Evolutionary conservation across 2,329 filamentous ascomycete species (phyloP), one percentile per base, ranked within the genome.

Genomic region (Harringtonia aguacate): DNA sequence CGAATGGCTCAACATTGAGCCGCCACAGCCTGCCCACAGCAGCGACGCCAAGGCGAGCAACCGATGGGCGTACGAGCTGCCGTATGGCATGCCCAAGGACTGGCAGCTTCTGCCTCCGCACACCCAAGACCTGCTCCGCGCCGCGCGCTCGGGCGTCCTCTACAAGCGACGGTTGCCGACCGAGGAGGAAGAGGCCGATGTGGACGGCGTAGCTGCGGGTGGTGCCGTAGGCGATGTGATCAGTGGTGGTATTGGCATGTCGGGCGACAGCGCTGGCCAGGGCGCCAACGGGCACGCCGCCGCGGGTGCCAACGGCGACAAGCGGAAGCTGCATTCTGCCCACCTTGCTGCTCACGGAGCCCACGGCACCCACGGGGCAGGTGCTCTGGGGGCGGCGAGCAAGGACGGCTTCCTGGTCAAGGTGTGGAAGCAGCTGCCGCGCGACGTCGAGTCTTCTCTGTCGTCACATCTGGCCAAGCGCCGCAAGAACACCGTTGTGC

Each of bases 31-130:
- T 31, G 69, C 77, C 49, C 83, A 89, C 53, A 77, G 72, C 24
- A 69, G 66, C 28, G 48, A 49, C 4, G 7, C 33, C 30, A 70
- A 79, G 49, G 73, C 73, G 52, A 77, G 79, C 55, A 77, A 84
- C 58, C 69, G 77, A 42, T 90, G 84, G 76, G 81, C 79, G n/a
- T 58, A 70, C 39, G 89, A 95, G 57, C 73, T 87, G 17, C 81
- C 86, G 4, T 70, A 76, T 50, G 77, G 77, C 36, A 90, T 95
- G 86, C 90, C 90, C 33, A 84, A 85, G 55, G 90, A 95, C 59
- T 85, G 79, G 27, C 75, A 84, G 46, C 70, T 94, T 28, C 69
- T 95, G 10, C 76, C 85, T 0, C 75, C 81, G 1, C 84, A 88
- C 59, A 90, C 83, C 43, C 85, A 92, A 56, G 85, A 89, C 51